Percentiles rank a stretch among this genome's conserved stretches.
These are phyloP conservation scores for Pulveroboletus sp. DNA, from an alignment of 768 basidiomycete species.

Conservation along the genomic window DNA sequence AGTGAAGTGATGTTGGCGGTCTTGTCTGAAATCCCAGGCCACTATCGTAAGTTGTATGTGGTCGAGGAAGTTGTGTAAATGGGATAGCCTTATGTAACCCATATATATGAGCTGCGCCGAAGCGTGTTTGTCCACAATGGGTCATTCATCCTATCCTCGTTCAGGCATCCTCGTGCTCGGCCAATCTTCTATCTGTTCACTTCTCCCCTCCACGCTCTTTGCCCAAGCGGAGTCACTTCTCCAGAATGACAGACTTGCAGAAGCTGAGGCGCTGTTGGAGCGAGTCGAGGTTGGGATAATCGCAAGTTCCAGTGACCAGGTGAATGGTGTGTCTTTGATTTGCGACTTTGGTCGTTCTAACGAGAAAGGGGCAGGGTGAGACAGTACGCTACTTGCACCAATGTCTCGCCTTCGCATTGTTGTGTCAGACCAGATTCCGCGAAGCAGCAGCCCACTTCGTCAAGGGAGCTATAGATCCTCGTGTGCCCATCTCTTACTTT, in stretches of 20 bases:
- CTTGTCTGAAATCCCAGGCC: no score
- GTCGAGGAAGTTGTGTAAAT: no score
- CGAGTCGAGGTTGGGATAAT: slow-evolving; percentile 39
- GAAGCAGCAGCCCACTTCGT: slow-evolving; percentile 78
- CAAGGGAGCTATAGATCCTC: slow-evolving; percentile 78
- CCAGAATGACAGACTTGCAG: slow-evolving; percentile 57
- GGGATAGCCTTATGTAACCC: slow-evolving; percentile 19
- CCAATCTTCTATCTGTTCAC: slow-evolving; percentile 54
- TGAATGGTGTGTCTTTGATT: slow-evolving; percentile 3
- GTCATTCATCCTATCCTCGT: slow-evolving; percentile 48
- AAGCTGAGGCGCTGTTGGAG: slow-evolving; percentile 62
- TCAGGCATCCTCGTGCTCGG: slow-evolving; percentile 67
- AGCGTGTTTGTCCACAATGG: slow-evolving; percentile 15
- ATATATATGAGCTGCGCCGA: no score
- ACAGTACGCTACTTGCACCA: slow-evolving; percentile 79
- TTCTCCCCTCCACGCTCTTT: slow-evolving; percentile 67
- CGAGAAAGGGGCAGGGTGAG: slow-evolving; percentile 41
- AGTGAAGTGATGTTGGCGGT: no score
- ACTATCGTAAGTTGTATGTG: no score
- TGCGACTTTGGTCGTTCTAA: not conserved
- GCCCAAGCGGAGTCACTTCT: slow-evolving; percentile 70
- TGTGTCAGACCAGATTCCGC: slow-evolving; percentile 77
- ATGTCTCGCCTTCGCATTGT: slow-evolving; percentile 74
- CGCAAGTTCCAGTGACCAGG: slow-evolving; percentile 6
- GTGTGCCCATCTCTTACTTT: slow-evolving; percentile 76